Evolutionary conservation across 345 rosid species (phyloP).

Genomic region (Eucalyptus virginea): DNA sequence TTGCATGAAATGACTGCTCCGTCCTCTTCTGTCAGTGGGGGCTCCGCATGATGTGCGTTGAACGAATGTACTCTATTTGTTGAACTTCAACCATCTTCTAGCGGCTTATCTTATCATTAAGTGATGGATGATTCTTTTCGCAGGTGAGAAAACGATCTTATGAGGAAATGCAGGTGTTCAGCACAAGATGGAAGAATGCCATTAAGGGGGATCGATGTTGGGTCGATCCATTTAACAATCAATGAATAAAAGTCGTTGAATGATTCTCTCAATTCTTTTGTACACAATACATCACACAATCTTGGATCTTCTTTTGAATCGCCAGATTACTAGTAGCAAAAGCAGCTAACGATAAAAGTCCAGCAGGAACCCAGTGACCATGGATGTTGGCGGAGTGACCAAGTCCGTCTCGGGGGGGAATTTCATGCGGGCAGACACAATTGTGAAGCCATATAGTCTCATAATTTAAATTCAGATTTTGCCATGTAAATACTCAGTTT

Average conservation of each 20-base stretch:
- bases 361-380: background rate
- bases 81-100: background rate
- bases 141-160: constrained; percentile 77
- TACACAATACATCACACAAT: background rate
- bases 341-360: background rate
- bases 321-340: background rate
- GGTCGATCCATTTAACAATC: constrained; percentile 56
- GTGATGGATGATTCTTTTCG: background rate
- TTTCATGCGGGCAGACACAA: background rate
- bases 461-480: background rate
- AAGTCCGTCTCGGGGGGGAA: background rate
- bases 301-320: background rate
- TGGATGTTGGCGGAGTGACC: background rate
- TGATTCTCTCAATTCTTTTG: background rate
- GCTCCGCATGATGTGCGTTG: background rate
- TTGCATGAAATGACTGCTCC: background rate
- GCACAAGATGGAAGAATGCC: constrained; percentile 63
- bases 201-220: constrained; percentile 59
- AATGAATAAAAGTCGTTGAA: background rate
- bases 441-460: background rate
- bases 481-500: background rate
- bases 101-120: background rate
- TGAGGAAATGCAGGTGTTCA: constrained; percentile 59
- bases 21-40: background rate
- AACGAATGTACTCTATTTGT: background rate